Evolutionary conservation across 192 early-diverging fungal species (phyloP), one percentile per base, ranked within the genome.

Genomic region (Entomortierella beljakovae): DNA sequence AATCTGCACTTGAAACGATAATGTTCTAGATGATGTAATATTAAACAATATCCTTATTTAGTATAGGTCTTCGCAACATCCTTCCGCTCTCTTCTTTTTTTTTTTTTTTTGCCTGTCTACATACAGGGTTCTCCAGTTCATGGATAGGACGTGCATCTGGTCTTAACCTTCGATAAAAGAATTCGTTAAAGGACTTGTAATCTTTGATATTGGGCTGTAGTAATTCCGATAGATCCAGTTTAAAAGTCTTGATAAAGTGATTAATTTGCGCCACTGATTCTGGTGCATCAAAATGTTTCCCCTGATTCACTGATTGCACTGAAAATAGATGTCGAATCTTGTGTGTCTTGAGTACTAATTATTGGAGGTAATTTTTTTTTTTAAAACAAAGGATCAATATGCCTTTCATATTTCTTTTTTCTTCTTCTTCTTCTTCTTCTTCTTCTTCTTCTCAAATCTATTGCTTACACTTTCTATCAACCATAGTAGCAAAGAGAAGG

Each of bases 161-260:
- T 43, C 87, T 85, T 28, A 94, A 81, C n/a, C 88, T 86, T 18
- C 93, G 86, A 61, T 86, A 90, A 60, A 93, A 94, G 68, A 94
- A 94, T 57, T 90, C 86, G 66, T 94, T 94, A 40, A 93, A 93
- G 15, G 66, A 87, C 10, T 61, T 42, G 71, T 90, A 94, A 15
- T 66, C 56, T 32, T 70, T 72, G 20, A 92, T 48, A 63, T 70
- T 61, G 1, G 89, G 86, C n/a, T 84, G 65, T 22, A 85, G 32
- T 22, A 91, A 82, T 58, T 94, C 89, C 11, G 88, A 87, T 48
- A 92, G 61, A 51, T 89, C 81, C n/a, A 94, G 46, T n/a, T 84
- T 82, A 70, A 93, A 90, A 50, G 88, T 88, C 42, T 88, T 73
- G 50, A 92, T 85, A 66, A 94, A 94, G 8, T 76, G 80, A 10